A percentile compares a stretch with the other conserved stretches of the same genome.
Evolutionary conservation across 1,284 basidiomycete species (phyloP).

Genomic region (Trichosporon asahii): DNA sequence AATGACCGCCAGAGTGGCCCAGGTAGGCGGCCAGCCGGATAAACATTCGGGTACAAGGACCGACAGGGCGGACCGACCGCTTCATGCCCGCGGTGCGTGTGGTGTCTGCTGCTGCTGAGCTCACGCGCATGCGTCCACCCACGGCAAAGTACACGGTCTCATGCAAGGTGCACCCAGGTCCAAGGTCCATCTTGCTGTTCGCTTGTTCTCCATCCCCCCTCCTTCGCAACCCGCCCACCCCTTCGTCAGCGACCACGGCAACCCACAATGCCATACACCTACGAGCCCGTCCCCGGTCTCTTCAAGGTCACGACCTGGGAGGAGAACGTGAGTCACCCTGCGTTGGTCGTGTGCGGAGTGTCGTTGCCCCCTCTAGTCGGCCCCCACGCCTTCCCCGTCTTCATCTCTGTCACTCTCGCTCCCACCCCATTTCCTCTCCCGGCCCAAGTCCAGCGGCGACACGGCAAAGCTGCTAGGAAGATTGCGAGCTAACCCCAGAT

Average conservation of each 20-base stretch:
- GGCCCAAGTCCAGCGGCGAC: too few species aligned
- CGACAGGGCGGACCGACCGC: neutral
- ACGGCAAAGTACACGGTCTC: neutral
- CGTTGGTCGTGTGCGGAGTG: neutral
- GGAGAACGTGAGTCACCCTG: slow-evolving; percentile 28
- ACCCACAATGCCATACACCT: slow-evolving; percentile 25
- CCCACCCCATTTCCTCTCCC: too few species aligned
- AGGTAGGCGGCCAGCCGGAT: neutral
- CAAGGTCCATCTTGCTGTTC: neutral
- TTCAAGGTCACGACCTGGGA: slow-evolving; percentile 34
- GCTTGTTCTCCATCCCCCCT: neutral
- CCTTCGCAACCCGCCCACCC: too few species aligned
- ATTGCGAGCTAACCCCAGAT: slow-evolving; percentile 21
- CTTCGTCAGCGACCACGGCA: neutral
- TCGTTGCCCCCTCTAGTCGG: neutral
- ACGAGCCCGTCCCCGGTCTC: slow-evolving; percentile 29
- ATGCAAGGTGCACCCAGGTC: neutral
- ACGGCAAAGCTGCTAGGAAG: too few species aligned
- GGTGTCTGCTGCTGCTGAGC: neutral
- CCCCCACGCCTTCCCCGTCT: too few species aligned
- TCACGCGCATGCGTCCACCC: too few species aligned
- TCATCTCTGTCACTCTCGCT: neutral
- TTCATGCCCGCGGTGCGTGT: neutral
- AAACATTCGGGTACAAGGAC: slow-evolving; percentile 2
- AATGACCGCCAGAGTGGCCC: neutral